Percentiles rank a stretch among this genome's conserved stretches.
These are phyloP conservation scores for Aureobasidium sp. DNA, from an alignment of 2,329 filamentous ascomycete genomes.

Conservation along the genomic window DNA sequence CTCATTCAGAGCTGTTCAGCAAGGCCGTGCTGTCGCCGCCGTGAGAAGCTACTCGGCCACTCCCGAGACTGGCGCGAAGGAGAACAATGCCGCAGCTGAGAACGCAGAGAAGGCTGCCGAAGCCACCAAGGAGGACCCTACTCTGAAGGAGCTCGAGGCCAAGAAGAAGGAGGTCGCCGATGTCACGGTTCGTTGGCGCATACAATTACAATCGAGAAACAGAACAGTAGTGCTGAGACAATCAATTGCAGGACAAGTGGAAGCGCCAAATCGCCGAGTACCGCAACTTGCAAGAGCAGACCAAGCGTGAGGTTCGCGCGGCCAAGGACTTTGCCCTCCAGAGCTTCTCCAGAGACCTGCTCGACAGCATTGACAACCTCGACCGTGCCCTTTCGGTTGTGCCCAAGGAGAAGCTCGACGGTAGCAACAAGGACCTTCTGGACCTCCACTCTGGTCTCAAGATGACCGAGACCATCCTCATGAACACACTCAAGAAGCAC, in stretches of 20 bases:
- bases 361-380: slow-evolving; percentile 94
- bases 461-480: slow-evolving; percentile 88
- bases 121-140: slow-evolving; percentile 27
- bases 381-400: slow-evolving; percentile 83
- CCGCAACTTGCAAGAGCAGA: slow-evolving; percentile 95
- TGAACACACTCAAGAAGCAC: slow-evolving; percentile 86
- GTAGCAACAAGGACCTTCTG: slow-evolving; percentile 61
- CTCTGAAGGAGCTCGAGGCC: slow-evolving; percentile 60
- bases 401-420: slow-evolving; percentile 59
- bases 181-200: slow-evolving; percentile 60
- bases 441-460: slow-evolving; percentile 82
- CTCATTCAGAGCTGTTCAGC: slow-evolving; percentile 28
- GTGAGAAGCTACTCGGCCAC: slow-evolving; percentile 39
- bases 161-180: slow-evolving; percentile 68
- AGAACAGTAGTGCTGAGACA: slow-evolving; percentile 10
- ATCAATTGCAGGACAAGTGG: slow-evolving; percentile 68
- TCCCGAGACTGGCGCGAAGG: slow-evolving; percentile 32
- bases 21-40: slow-evolving; percentile 23
- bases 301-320: slow-evolving; percentile 76
- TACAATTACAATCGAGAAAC: background rate
- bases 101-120: slow-evolving; percentile 22
- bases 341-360: slow-evolving; percentile 84
- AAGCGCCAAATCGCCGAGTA: slow-evolving; percentile 92
- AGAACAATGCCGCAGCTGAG: slow-evolving; percentile 29
- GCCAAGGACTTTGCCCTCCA: slow-evolving; percentile 92